Percentiles rank a stretch among this genome's conserved stretches.
These are phyloP conservation scores for Postia placenta DNA, from an alignment of 768 basidiomycete genomes.

Conservation along the genomic window DNA sequence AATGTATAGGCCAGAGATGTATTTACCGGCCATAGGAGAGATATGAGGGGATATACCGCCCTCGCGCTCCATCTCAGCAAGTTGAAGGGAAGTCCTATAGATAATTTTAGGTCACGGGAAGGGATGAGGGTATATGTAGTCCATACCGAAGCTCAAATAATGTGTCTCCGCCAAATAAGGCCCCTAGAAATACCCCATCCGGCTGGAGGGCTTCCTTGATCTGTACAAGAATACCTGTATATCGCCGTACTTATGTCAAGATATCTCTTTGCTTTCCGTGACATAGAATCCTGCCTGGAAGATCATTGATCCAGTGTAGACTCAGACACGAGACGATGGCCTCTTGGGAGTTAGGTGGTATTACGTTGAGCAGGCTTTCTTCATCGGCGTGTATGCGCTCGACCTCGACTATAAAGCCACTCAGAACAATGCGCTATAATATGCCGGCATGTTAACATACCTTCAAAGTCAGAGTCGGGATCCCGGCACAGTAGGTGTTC, in stretches of 20 bases:
- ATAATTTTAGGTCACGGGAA: slow-evolving; percentile 1
- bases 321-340: slow-evolving; percentile 88
- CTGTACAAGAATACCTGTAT: slow-evolving; percentile 74
- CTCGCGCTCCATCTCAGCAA: slow-evolving; percentile 90
- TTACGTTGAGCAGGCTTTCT: slow-evolving; percentile 61
- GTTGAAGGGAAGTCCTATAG: slow-evolving; percentile 79
- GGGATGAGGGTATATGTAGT: neutral
- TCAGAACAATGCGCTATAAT: slow-evolving; percentile 1
- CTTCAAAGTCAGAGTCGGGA: slow-evolving; percentile 72
- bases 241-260: neutral
- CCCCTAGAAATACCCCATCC: slow-evolving; percentile 92
- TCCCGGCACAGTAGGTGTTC: slow-evolving; percentile 73
- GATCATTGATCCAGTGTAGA: slow-evolving; percentile 96
- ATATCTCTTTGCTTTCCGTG: too few species aligned
- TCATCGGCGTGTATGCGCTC: slow-evolving; percentile 80
- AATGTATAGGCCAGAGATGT: neutral
- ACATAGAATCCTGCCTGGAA: slow-evolving; percentile 80
- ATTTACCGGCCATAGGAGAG: slow-evolving; percentile 93
- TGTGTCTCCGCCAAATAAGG: slow-evolving; percentile 94
- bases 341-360: slow-evolving; percentile 77
- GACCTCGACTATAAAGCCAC: slow-evolving; percentile 52
- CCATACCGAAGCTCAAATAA: slow-evolving; percentile 85
- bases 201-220: slow-evolving; percentile 79
- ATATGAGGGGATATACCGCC: slow-evolving; percentile 96
- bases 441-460: slow-evolving; percentile 31